Evolutionary conservation across 441 rosid genomes (phyloP).

Genomic region (Jatropha podagrica): DNA sequence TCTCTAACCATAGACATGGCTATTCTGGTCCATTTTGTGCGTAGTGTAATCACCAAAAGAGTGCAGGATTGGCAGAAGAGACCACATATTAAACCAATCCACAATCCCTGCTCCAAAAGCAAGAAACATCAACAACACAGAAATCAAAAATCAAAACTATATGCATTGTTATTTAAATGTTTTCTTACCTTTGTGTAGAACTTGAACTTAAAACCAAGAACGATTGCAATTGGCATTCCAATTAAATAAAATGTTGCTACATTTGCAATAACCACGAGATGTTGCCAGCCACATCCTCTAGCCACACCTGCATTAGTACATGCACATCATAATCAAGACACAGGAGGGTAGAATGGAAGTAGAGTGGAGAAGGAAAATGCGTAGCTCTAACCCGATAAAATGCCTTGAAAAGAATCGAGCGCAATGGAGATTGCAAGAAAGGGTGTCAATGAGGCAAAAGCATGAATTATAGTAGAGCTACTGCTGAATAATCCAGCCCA

Average conservation of each 20-base stretch:
- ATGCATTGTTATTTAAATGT: not conserved
- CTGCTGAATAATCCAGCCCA: conserved; percentile 69
- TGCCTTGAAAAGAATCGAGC: conserved; percentile 64
- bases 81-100: conserved; percentile 67
- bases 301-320: conserved; percentile 48
- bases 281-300: conserved; percentile 78
- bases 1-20: conserved; percentile 6
- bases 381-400: conserved; percentile 53
- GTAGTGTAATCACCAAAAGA: conserved; percentile 41
- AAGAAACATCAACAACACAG: not conserved
- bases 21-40: conserved; percentile 43
- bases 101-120: conserved; percentile 46
- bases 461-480: conserved; percentile 34
- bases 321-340: too few relatives aligned
- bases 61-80: conserved; percentile 40
- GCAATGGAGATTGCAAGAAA: conserved; percentile 50
- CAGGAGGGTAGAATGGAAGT: not conserved
- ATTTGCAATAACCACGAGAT: not conserved
- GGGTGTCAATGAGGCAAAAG: conserved; percentile 56
- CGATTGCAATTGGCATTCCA: conserved; percentile 49
- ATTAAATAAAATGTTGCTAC: conserved; percentile 41
- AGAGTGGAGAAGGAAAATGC: too few relatives aligned
- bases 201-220: conserved; percentile 49
- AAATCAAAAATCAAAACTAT: too few relatives aligned
- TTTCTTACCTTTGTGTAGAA: conserved; percentile 45